These are phyloP conservation scores for Anthracocystis walkeri DNA, from an alignment of 1,284 basidiomycete species.

Conservation along the genomic window DNA sequence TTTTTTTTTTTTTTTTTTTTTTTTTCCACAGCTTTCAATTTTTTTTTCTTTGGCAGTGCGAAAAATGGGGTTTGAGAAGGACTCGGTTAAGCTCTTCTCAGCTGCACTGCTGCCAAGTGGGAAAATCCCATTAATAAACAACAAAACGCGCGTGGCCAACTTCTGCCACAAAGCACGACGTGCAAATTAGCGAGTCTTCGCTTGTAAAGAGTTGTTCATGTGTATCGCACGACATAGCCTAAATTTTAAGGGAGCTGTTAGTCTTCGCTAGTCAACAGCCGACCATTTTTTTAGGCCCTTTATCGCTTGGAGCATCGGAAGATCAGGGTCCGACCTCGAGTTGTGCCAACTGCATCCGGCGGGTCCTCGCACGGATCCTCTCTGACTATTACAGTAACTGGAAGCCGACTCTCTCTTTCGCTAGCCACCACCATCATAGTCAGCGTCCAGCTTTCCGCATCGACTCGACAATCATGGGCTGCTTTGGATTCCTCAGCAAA, in stretches of 20 bases:
- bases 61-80: no score
- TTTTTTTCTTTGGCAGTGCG: background rate
- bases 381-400: background rate
- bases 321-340: conserved; percentile 14
- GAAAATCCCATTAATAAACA: no score
- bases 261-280: background rate
- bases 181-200: no score
- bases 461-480: conserved; percentile 35
- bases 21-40: conserved; percentile 7
- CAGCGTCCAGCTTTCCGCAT: background rate
- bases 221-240: no score
- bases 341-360: background rate
- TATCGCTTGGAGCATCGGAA: background rate
- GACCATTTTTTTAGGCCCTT: no score
- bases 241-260: no score
- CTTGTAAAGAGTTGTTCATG: no score
- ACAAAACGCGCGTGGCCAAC: no score
- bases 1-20: conserved; percentile 5
- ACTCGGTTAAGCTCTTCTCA: no score
- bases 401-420: background rate
- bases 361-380: conserved; percentile 5
- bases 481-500: conserved; percentile 37
- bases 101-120: no score
- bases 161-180: no score
- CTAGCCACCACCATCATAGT: background rate